Evolutionary conservation across 225 moss, liverwort and hornwort genomes (phyloP), one percentile per base, ranked within the genome.

Genomic region (Polytrichum commune): DNA sequence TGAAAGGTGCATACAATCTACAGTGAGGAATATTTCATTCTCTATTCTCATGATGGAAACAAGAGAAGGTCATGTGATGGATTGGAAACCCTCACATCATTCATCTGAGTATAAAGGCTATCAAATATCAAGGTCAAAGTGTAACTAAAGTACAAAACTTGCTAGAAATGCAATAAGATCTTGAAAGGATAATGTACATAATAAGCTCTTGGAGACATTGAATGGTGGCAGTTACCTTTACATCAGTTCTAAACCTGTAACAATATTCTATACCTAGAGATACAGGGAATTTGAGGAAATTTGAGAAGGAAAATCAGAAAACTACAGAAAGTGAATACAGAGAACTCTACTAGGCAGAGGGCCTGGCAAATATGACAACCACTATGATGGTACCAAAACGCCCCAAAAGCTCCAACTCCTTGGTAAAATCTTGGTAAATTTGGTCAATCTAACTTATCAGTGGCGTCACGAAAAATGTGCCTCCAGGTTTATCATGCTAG

Each of bases 231-330:
- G 20, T 61, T 22, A 61, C 60, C 60, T 22, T 61, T 61, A 61
- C 60, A 61, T 22, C 60, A 61, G 22, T 61, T 61, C 22, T 61
- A 61, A 10, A 23, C 60, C 22, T 61, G 60, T 61, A 23, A 23
- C 60, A 61, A 61, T 61, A 61, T 61, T 61, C 22, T 61, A 61
- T 61, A 23, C 60, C 60, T 61, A 61, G 60, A 61, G 60, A 61
- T 23, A 23, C 60, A 61, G 18, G 60, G 60, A 61, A 61, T n/a
- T 61, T 61, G 60, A 61, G 6, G 60, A 61, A 22, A 61, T 61
- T 61, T 61, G 60, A 61, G 20, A 61, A 61, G 60, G 19, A 7
- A 7, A 22, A 23, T 0, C 3, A 7, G 2, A 61, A n/a, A 61
- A 61, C 22, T 61, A 61, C n/a, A 61, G 60, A n/a, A 61, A 61